Percentiles rank a stretch among this genome's conserved stretches.
phyloP scores from a whole-genome alignment of 257 asterid species.

The Ilex aquifolium region DNA sequence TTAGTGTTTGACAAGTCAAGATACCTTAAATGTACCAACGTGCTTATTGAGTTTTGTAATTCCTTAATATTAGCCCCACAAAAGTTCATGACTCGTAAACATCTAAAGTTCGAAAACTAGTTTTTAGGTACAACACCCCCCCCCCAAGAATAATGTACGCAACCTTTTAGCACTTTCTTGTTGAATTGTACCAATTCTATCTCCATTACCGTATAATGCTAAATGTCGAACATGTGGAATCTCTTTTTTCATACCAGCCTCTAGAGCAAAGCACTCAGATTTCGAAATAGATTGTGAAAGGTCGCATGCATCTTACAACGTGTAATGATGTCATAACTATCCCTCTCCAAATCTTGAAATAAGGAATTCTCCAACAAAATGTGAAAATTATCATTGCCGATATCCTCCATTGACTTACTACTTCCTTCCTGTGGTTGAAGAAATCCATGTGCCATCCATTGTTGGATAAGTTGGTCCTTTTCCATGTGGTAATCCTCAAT shows the following conservation, averaged over 20 bases:
- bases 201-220: too few species aligned
- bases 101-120: not conserved
- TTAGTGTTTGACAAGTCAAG: not conserved
- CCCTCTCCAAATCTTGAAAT: too few species aligned
- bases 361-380: too few species aligned
- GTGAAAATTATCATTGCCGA: too few species aligned
- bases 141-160: not conserved
- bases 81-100: not conserved
- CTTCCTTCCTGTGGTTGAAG: too few species aligned
- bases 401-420: too few species aligned
- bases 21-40: not conserved
- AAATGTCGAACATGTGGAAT: conserved; percentile 1
- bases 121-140: conserved; percentile 6
- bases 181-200: too few species aligned
- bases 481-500: too few species aligned
- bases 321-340: not conserved
- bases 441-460: too few species aligned
- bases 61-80: not conserved
- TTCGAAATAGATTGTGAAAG: conserved; percentile 14
- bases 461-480: too few species aligned
- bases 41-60: not conserved
- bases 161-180: too few species aligned
- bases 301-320: conserved; percentile 15
- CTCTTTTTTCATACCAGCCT: not conserved
- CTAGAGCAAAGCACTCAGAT: not conserved